These are phyloP conservation scores for Pelagomonas calceolata DNA, from an alignment of 108 stramenopile species.

Conservation along the genomic window DNA sequence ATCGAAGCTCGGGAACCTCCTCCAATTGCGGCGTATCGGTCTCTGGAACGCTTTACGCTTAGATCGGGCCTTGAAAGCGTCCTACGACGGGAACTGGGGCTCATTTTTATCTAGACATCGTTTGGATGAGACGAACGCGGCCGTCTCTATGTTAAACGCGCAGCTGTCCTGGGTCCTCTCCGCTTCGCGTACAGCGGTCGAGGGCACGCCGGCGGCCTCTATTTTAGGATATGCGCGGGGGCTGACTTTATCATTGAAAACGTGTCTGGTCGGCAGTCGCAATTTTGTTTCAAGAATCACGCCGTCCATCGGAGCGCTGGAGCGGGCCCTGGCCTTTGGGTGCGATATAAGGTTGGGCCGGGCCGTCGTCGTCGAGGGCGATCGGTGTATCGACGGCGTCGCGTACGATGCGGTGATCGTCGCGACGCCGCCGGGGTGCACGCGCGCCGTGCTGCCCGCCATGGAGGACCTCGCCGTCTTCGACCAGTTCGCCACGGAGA, in stretches of 20 bases:
- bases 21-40: background rate
- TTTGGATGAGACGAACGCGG: background rate
- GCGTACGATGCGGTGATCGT: background rate
- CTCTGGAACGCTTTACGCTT: too few relatives aligned
- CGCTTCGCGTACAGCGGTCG: background rate
- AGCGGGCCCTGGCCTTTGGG: background rate
- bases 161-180: background rate
- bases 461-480: background rate
- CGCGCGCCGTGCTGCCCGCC: background rate
- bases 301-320: background rate
- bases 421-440: background rate
- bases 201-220: background rate
- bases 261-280: background rate
- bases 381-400: background rate
- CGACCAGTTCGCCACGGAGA: background rate
- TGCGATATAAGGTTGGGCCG: background rate
- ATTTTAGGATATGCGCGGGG: background rate
- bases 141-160: background rate
- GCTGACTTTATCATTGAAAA: background rate
- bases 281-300: background rate
- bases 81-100: too few relatives aligned
- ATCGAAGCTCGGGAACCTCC: background rate
- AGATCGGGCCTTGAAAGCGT: too few relatives aligned
- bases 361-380: background rate
- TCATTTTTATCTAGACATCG: too few relatives aligned